Evolutionary conservation across 495 filamentous ascomycete species (phyloP).

Genomic region (Aspergillus heteromorphus): DNA sequence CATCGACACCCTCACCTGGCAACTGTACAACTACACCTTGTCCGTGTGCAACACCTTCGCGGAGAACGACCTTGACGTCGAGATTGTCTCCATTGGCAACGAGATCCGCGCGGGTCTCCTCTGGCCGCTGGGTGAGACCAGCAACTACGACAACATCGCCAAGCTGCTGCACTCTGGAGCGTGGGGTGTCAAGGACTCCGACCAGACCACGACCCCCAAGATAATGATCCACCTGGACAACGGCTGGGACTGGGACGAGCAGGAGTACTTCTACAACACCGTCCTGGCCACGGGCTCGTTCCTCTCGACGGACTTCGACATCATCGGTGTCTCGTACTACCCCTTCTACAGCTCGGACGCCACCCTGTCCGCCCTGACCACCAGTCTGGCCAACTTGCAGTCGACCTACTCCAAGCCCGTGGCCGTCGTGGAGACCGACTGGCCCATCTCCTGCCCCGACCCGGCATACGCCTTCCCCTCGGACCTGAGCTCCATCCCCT

Average conservation of each 20-base stretch:
- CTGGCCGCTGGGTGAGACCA: conserved; percentile 54
- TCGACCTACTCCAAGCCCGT: conserved; percentile 54
- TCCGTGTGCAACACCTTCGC: conserved; percentile 56
- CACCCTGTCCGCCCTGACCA: conserved; percentile 50
- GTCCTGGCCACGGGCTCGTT: conserved; percentile 50
- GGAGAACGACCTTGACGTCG: conserved; percentile 45
- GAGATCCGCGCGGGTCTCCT: conserved; percentile 61
- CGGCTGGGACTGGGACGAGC: conserved; percentile 62
- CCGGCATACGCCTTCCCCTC: conserved; percentile 52
- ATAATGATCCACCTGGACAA: conserved; percentile 69
- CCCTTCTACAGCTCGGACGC: conserved; percentile 57
- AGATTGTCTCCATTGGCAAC: conserved; percentile 64
- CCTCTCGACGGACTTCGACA: conserved; percentile 53
- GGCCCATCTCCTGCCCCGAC: conserved; percentile 55
- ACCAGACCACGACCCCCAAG: conserved; percentile 48
- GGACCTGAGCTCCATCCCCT: conserved; percentile 52
- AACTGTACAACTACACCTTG: conserved; percentile 62
- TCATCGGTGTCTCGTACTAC: conserved; percentile 67
- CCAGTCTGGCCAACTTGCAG: conserved; percentile 53
- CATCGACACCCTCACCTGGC: conserved; percentile 52
- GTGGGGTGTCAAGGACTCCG: conserved; percentile 57
- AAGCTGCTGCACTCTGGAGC: conserved; percentile 57
- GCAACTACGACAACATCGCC: conserved; percentile 54
- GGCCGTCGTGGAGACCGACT: conserved; percentile 62
- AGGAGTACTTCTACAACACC: conserved; percentile 57